Evolutionary conservation across 192 early-diverging fungal species (phyloP).

Genomic region (Umbelopsis isabellina): DNA sequence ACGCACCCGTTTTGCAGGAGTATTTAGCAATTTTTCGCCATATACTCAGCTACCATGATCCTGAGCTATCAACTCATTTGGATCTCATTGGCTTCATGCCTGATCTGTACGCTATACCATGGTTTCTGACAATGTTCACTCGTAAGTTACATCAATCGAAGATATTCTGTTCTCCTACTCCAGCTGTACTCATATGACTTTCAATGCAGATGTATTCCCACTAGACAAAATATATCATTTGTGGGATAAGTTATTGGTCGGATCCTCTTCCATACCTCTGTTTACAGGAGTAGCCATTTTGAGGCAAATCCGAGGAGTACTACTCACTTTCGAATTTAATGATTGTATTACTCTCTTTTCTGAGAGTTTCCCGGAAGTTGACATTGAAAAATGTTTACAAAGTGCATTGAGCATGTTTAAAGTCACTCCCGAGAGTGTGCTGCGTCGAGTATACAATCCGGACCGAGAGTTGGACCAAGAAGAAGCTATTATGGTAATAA

Average conservation of each 20-base stretch:
- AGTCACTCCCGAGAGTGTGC: slow-evolving; percentile 68
- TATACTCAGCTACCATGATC: slow-evolving; percentile 72
- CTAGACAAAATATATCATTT: slow-evolving; percentile 80
- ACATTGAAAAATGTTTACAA: slow-evolving; percentile 71
- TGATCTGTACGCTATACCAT: slow-evolving; percentile 79
- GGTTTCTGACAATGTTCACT: slow-evolving; percentile 84
- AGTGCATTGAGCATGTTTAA: slow-evolving; percentile 65
- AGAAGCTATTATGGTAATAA: neutral
- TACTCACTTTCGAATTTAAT: slow-evolving; percentile 74
- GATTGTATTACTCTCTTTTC: slow-evolving; percentile 53
- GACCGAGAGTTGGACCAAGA: slow-evolving; percentile 28
- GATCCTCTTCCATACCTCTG: slow-evolving; percentile 63
- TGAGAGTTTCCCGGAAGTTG: slow-evolving; percentile 67
- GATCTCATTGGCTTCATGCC: slow-evolving; percentile 64
- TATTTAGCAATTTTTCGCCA: slow-evolving; percentile 69
- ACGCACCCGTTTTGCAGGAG: slow-evolving; percentile 69
- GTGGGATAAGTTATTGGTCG: slow-evolving; percentile 77
- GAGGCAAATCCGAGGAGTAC: slow-evolving; percentile 62
- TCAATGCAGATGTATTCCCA: slow-evolving; percentile 71
- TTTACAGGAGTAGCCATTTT: slow-evolving; percentile 75
- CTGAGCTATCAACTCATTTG: slow-evolving; percentile 69
- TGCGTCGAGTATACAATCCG: slow-evolving; percentile 38
- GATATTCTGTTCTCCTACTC: neutral
- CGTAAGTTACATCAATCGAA: slow-evolving; percentile 54
- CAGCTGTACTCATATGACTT: neutral